A percentile compares a stretch with the other conserved stretches of the same genome.
These are phyloP conservation scores for Metarhizium brunneum DNA, from an alignment of 2,329 filamentous ascomycete genomes.

Conservation along the genomic window DNA sequence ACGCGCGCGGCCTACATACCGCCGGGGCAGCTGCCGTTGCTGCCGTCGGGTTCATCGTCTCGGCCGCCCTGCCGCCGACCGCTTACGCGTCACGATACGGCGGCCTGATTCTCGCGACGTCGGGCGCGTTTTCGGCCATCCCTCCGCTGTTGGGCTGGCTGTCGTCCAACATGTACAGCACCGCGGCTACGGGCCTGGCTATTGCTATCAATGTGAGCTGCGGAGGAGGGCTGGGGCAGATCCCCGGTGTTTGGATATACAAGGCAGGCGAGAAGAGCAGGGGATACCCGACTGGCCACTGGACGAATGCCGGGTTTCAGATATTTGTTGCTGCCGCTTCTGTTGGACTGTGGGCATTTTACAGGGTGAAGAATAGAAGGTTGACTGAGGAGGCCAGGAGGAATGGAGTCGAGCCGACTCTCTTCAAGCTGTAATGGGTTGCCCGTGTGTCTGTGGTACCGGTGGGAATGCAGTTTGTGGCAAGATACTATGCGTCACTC, in stretches of 20 bases:
- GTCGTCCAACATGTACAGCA: constrained; percentile 56
- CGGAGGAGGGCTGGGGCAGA: constrained; percentile 58
- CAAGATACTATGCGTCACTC: not conserved
- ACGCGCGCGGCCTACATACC: constrained; percentile 39
- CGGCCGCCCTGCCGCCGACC: constrained; percentile 51
- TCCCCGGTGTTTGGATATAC: constrained; percentile 67
- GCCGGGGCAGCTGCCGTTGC: constrained; percentile 34
- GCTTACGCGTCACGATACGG: constrained; percentile 56
- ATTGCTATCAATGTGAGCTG: constrained; percentile 63
- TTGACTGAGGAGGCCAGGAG: constrained; percentile 21
- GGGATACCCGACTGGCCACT: constrained; percentile 64
- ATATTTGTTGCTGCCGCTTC: constrained; percentile 44
- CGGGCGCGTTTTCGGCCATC: constrained; percentile 59
- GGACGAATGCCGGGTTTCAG: constrained; percentile 52
- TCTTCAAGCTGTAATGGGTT: constrained; percentile 28
- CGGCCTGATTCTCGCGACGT: constrained; percentile 57
- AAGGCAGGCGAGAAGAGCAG: constrained; percentile 47
- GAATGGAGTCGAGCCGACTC: constrained; percentile 23
- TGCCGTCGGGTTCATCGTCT: constrained; percentile 45
- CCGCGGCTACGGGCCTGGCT: constrained; percentile 55
- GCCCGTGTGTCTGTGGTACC: not conserved
- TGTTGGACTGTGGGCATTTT: constrained; percentile 45
- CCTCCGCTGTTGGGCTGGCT: constrained; percentile 65
- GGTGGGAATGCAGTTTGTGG: not conserved
- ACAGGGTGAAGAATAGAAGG: constrained; percentile 36